phyloP scores from a whole-genome alignment of 495 filamentous ascomycete species.

The Massariosphaeria phaeospora region DNA sequence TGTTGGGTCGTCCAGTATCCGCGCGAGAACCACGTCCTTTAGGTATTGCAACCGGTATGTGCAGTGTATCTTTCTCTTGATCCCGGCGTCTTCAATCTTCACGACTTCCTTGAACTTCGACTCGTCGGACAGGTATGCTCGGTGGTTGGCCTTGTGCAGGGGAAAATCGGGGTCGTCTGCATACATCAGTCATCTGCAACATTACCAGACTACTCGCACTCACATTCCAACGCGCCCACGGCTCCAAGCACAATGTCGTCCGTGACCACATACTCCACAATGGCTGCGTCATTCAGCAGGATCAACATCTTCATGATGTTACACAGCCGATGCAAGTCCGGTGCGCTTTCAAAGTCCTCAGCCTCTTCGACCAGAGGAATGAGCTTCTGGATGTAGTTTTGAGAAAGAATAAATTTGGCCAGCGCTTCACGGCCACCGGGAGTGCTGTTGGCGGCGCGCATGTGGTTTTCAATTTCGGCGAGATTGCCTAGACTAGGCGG shows the following conservation, averaged over 20 bases:
- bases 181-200: too few relatives aligned
- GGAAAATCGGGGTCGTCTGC: constrained; percentile 94
- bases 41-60: constrained; percentile 95
- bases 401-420: constrained; percentile 74
- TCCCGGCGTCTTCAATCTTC: constrained; percentile 71
- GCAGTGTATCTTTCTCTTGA: constrained; percentile 87
- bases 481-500: constrained; percentile 73
- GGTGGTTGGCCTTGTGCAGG: constrained; percentile 96
- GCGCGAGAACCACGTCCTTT: constrained; percentile 95
- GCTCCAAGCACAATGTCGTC: constrained; percentile 87
- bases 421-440: constrained; percentile 79
- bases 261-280: constrained; percentile 88
- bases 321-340: constrained; percentile 84
- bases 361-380: constrained; percentile 78
- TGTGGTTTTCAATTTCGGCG: constrained; percentile 72
- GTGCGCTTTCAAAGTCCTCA: constrained; percentile 81
- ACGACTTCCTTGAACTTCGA: constrained; percentile 96
- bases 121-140: constrained; percentile 83
- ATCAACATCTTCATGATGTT: constrained; percentile 97
- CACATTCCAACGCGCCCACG: constrained; percentile 92
- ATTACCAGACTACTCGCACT: too few relatives aligned
- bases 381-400: constrained; percentile 84
- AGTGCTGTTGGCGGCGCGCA: constrained; percentile 68
- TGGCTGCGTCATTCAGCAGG: constrained; percentile 85
- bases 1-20: constrained; percentile 94